These are phyloP conservation scores for Rhizopogon roseolus DNA, from an alignment of 768 basidiomycete genomes.

Conservation along the genomic window DNA sequence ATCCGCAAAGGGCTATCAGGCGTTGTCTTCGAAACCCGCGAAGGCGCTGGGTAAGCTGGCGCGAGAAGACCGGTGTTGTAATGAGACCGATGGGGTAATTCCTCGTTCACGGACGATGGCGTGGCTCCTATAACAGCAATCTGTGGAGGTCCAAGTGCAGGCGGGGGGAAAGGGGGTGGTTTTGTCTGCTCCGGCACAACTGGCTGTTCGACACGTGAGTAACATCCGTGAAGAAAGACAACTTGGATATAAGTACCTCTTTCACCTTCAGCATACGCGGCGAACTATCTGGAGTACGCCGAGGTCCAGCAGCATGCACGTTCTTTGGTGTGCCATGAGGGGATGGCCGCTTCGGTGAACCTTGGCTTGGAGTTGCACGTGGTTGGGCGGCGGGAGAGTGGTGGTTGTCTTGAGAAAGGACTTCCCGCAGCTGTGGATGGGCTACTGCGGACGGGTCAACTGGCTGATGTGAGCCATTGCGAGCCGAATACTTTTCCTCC, in stretches of 20 bases:
- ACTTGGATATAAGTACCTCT: slow-evolving; percentile 16
- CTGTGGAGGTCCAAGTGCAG: slow-evolving; percentile 17
- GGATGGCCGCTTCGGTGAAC: slow-evolving; percentile 21
- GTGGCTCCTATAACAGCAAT: slow-evolving; percentile 27
- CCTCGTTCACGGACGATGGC: slow-evolving; percentile 11
- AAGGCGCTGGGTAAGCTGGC: slow-evolving; percentile 23
- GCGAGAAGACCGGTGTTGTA: slow-evolving; percentile 21
- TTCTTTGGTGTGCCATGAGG: slow-evolving; percentile 13
- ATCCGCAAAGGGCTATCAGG: slow-evolving; percentile 11
- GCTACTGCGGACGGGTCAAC: slow-evolving; percentile 14
- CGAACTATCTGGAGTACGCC: slow-evolving; percentile 15
- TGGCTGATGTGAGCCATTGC: slow-evolving; percentile 9
- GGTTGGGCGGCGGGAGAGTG: slow-evolving; percentile 8
- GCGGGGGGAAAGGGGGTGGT: slow-evolving; percentile 7
- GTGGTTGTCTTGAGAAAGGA: slow-evolving; percentile 26
- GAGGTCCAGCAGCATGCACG: slow-evolving; percentile 12
- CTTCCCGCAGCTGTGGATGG: slow-evolving; percentile 24
- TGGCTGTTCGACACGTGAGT: slow-evolving; percentile 14
- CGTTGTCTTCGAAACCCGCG: slow-evolving; percentile 16
- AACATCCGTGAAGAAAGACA: background rate
- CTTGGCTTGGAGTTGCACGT: slow-evolving; percentile 16
- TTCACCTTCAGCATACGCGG: slow-evolving; percentile 16
- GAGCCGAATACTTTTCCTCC: slow-evolving; percentile 25
- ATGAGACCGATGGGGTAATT: slow-evolving; percentile 17
- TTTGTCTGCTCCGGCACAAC: slow-evolving; percentile 15